Evolutionary conservation across 345 rosid species (phyloP).

Genomic region (Abelmoschus esculentus): DNA sequence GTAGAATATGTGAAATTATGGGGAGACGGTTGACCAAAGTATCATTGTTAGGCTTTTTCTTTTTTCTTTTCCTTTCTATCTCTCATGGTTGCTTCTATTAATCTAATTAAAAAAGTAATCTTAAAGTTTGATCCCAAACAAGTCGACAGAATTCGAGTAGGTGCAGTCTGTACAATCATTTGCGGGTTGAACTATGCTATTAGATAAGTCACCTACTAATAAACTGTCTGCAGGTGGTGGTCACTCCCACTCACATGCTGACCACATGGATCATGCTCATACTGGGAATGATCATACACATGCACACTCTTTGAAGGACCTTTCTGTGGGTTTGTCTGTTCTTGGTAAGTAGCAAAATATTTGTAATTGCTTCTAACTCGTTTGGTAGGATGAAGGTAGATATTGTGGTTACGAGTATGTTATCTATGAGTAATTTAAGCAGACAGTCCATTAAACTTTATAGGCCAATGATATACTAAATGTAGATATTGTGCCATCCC

Average conservation of each 20-base stretch:
- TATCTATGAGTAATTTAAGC: background rate
- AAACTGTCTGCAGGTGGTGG: constrained; percentile 58
- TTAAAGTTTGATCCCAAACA: background rate
- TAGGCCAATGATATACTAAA: background rate
- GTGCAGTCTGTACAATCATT: background rate
- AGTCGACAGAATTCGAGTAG: background rate
- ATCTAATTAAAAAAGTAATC: background rate
- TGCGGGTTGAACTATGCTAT: background rate
- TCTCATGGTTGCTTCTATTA: background rate
- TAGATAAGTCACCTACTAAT: constrained; percentile 6
- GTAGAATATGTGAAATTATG: background rate
- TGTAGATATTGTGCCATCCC: background rate
- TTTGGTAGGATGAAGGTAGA: background rate
- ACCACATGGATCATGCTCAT: constrained; percentile 39
- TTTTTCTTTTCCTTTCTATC: background rate
- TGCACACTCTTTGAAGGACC: constrained; percentile 69
- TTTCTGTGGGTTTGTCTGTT: constrained; percentile 81
- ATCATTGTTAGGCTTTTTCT: background rate
- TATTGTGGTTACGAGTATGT: background rate
- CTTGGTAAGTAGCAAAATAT: constrained; percentile 43
- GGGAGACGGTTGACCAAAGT: background rate
- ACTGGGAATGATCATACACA: constrained; percentile 40
- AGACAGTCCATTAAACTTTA: background rate
- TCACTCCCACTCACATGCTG: constrained; percentile 65
- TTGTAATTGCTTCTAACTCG: background rate